These are phyloP conservation scores for Podospora pseudoanserina DNA, from an alignment of 495 filamentous ascomycete species.

Conservation along the genomic window DNA sequence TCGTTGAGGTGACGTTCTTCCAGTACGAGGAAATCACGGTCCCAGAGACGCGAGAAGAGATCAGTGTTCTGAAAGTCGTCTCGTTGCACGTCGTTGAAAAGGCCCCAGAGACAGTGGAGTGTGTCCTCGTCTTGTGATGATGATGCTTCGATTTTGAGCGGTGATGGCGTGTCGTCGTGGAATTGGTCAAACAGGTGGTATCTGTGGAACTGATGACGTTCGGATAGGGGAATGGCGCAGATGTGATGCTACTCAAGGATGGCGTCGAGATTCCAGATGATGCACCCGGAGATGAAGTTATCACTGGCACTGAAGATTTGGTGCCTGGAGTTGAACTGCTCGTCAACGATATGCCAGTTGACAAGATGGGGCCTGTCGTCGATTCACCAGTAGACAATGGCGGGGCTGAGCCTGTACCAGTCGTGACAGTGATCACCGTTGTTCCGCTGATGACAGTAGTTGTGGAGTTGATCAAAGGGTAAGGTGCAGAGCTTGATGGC, in stretches of 20 bases:
- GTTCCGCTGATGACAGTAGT: constrained; percentile 1
- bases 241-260: background rate
- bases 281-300: background rate
- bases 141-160: background rate
- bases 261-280: constrained; percentile 4
- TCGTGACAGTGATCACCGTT: background rate
- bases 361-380: background rate
- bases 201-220: constrained; percentile 1
- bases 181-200: constrained; percentile 6
- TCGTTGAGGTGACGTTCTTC: constrained; percentile 1
- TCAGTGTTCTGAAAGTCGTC: constrained; percentile 3
- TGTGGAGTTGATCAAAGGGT: constrained; percentile 20
- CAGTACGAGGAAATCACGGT: constrained; percentile 1
- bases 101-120: background rate
- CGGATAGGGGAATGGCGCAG: background rate
- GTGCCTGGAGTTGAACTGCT: background rate
- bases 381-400: background rate
- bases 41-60: constrained; percentile 1
- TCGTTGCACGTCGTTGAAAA: constrained; percentile 10
- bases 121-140: background rate
- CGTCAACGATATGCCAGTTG: background rate
- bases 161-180: background rate
- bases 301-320: background rate
- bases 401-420: background rate
- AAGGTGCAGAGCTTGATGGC: constrained; percentile 7